Percentiles rank a stretch among this genome's conserved stretches.
Evolutionary conservation across 179 eudicot genomes (phyloP).

Genomic region (Pouteria campechiana): DNA sequence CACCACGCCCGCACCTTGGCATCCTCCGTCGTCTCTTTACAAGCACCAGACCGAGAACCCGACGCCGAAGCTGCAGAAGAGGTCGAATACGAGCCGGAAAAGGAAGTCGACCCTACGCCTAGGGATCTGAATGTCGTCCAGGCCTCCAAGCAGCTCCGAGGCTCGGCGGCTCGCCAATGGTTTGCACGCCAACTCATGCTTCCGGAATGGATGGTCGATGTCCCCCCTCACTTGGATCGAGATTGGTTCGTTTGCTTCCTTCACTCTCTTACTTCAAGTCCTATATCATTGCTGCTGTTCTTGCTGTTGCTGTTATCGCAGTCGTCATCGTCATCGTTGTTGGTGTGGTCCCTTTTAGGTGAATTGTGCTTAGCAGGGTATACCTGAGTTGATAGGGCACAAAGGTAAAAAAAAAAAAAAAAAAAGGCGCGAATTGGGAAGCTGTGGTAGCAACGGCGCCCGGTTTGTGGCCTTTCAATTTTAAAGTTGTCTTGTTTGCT

Average conservation of each 20-base stretch:
- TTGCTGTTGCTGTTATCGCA: too few relatives aligned
- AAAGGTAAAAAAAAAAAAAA: too few relatives aligned
- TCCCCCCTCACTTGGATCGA: constrained; percentile 42
- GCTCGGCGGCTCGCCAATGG: constrained; percentile 63
- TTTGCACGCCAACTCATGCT: constrained; percentile 89
- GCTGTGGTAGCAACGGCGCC: too few relatives aligned
- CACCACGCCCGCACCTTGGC: constrained; percentile 76
- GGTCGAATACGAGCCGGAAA: constrained; percentile 8
- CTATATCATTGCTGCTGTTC: too few relatives aligned
- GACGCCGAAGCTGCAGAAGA: constrained; percentile 6
- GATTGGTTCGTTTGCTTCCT: constrained; percentile 44
- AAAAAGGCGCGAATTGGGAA: too few relatives aligned
- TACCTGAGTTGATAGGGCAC: too few relatives aligned
- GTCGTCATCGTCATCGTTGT: too few relatives aligned
- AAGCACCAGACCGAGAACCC: constrained; percentile 14
- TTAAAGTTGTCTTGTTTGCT: too few relatives aligned
- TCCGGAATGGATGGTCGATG: constrained; percentile 97
- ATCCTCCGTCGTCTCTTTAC: constrained; percentile 49
- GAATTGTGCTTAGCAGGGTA: too few relatives aligned
- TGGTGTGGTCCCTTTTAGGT: too few relatives aligned
- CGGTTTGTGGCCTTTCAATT: too few relatives aligned
- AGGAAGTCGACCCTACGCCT: constrained; percentile 5
- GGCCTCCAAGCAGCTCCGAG: constrained; percentile 60
- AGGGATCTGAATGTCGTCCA: constrained; percentile 45
- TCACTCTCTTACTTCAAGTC: not conserved